These are phyloP conservation scores for Chlorociboria aeruginascens DNA, from an alignment of 495 filamentous ascomycete species.

Conservation along the genomic window DNA sequence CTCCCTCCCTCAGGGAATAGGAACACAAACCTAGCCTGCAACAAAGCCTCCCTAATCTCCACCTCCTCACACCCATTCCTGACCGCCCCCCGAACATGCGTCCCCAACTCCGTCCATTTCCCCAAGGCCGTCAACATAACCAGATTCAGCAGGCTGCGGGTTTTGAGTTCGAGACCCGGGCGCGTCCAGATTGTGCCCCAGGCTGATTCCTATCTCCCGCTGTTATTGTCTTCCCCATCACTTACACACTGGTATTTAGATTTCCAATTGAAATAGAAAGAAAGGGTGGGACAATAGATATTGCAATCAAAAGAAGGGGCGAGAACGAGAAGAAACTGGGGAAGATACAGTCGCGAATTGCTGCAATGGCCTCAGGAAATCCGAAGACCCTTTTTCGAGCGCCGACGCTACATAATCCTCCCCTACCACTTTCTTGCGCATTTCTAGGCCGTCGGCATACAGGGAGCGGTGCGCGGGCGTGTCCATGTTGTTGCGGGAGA, in stretches of 20 bases:
- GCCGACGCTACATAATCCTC: conserved; percentile 15
- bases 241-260: too few relatives aligned
- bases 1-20: not conserved
- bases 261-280: too few relatives aligned
- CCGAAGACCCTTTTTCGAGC: conserved; percentile 9
- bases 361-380: conserved; percentile 18
- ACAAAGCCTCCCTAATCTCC: conserved; percentile 39
- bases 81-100: conserved; percentile 37
- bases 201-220: conserved; percentile 22
- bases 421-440: conserved; percentile 16
- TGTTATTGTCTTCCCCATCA: not conserved
- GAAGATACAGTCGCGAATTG: conserved; percentile 17
- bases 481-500: conserved; percentile 17
- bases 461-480: conserved; percentile 5
- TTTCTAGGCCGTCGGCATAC: conserved; percentile 11
- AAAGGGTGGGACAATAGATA: too few relatives aligned
- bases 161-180: conserved; percentile 33
- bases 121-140: conserved; percentile 38
- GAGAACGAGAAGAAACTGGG: not conserved
- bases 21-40: conserved; percentile 28
- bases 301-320: not conserved
- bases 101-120: conserved; percentile 32
- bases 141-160: conserved; percentile 36
- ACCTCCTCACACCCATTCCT: conserved; percentile 35
- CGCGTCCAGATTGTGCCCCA: conserved; percentile 40